These are phyloP conservation scores for Tripidium arundinaceum DNA, from an alignment of 202 grass and related monocot species.

Conservation along the genomic window DNA sequence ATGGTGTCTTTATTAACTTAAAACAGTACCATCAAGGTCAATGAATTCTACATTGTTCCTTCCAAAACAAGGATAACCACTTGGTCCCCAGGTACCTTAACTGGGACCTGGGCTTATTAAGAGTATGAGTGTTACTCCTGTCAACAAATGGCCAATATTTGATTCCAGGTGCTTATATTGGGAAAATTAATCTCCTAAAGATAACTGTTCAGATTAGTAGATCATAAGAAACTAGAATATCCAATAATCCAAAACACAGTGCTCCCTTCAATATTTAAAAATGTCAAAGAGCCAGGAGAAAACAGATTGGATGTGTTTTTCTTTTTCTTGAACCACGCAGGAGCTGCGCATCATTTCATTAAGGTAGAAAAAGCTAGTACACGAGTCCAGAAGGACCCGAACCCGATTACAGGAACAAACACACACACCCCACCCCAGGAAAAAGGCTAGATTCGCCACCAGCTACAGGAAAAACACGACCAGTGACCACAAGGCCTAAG, in stretches of 20 bases:
- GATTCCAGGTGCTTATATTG: not conserved
- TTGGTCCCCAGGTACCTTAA: not conserved
- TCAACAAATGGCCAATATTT: not conserved
- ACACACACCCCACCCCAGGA: too few species aligned
- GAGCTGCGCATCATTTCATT: too few species aligned
- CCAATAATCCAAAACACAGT: too few species aligned
- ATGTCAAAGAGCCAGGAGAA: not conserved
- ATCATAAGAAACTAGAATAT: not conserved
- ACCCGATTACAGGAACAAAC: too few species aligned
- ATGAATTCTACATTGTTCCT: conserved; percentile 1
- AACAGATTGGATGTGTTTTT: not conserved
- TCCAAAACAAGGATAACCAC: not conserved
- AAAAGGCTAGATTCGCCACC: too few species aligned
- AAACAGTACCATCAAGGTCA: not conserved
- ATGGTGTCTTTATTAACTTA: not conserved
- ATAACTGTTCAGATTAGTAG: not conserved
- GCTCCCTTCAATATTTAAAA: not conserved
- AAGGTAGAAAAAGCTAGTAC: too few species aligned
- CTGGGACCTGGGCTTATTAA: not conserved
- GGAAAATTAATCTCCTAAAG: not conserved
- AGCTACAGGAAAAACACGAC: too few species aligned
- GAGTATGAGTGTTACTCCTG: conserved; percentile 1
- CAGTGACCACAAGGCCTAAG: too few species aligned
- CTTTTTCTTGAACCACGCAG: too few species aligned
- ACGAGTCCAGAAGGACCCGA: too few species aligned